Evolutionary conservation across 441 rosid species (phyloP), one percentile per base, ranked within the genome.

Genomic region (Gossypium schwendimanii): DNA sequence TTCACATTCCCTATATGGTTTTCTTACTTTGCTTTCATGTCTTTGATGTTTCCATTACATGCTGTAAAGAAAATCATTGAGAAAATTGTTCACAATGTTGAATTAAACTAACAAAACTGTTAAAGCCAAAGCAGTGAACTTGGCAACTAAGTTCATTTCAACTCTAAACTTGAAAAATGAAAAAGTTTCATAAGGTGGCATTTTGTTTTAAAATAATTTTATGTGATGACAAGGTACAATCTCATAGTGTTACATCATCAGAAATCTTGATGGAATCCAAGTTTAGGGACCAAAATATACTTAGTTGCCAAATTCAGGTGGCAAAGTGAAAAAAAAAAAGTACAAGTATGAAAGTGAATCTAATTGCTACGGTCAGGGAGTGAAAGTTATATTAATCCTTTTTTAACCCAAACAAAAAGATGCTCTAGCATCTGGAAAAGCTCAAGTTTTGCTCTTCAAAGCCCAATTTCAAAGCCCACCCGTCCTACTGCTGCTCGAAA

Each of bases 1-100:
- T 39, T 80, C 63, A 73, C 75, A 0, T 80, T 80, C 69, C 84
- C 85, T 41, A 70, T 79, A 17, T 59, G 84, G 78, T 71, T 73
- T 6, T 72, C 75, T 0, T 73, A 57, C 44, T 65, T 72, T 26
- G 64, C 65, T 1, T 12, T 72, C 69, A 67, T 21, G 73, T 65
- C 50, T 63, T 23, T 80, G 28, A 72, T 72, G 53, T 78, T 74
- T 61, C 81, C 78, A 59, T 59, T 80, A 21, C 73, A 49, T 33
- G 70, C 61, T 6, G 12, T 70, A 10, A 39, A 59, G 45, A 63
- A 65, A n/a, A 11, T 75, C 17, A 70, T 62, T 69, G 55, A 58
- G 14, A 49, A 77, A 63, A 55, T 33, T 79, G 14, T 23, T 73
- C 17, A 67, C 50, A 63, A 66, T 72, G 45, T 69, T 57, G 76